Base-by-base conservation (phyloP, 2,329 filamentous ascomycete genomes). In the Beauveria pseudobassiana region DNA sequence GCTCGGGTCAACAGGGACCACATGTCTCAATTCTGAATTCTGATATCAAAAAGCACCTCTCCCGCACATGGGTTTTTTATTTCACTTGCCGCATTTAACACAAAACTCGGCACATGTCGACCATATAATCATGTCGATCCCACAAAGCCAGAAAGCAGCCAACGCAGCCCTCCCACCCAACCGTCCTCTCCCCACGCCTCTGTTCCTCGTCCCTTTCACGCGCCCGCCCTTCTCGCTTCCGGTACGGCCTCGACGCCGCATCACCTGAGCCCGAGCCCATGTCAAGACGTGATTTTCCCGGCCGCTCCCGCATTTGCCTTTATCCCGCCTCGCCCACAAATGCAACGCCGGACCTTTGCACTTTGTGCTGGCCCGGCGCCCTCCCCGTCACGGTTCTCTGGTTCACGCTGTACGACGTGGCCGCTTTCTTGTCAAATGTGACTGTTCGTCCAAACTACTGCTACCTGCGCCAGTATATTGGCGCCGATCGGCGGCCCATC, bases 191-290 rank as follows among this genome's bases (percentile, higher is more conserved):
- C 43, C 34, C 48, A 34, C 49, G 12, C 28, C 18, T 28, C 18
- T 34, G 49, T 2, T 22, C 30, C 51, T 53, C 20, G 12, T 34
- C 30, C 30, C 5, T 34, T 42, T 12, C 18, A 28, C 20, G 38
- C 51, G 51, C 51, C 51, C n/a, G 34, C 51, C 51, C 12, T 10
- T 38, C 38, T 9, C 22, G 34, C 26, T n/a, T 54, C 34, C 51
- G 26, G 26, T 24, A 53, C n/a, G 49, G 50, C n/a, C 34, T 22
- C 30, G 30, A 52, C 30, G 30, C n/a, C 24, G 38, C 38, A 54
- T 54, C 52, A 54, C 52, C 52, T 54, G 52, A 54, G 52, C 38
- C 38, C 16, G 22, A 54, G 52, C 52, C 52, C 52, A 28, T 54
- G 52, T 43, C 22, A 42, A 43, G 38, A 26, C 51, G 34, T 40